Evolutionary conservation across 192 early-diverging fungal species (phyloP), one percentile per base, ranked within the genome.

Genomic region (Globomyces pollinis-pini): DNA sequence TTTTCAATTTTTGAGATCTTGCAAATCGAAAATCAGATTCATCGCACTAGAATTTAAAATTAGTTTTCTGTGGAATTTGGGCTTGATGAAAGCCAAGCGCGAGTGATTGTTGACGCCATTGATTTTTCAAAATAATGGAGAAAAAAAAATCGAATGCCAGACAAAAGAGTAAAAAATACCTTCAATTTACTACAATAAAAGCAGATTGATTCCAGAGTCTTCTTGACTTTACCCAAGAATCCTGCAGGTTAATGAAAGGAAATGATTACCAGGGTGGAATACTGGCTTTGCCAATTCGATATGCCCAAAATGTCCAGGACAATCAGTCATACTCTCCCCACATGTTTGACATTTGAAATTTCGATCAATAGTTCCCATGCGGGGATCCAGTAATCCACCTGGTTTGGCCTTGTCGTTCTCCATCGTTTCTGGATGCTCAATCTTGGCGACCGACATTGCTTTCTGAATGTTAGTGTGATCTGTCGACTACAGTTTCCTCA

Each of bases 311-410:
- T 99, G 96, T 45, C 96, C 94, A 39, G 91, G 91, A 67, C 96
- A 99, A 63, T 92, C 88, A 15, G 83, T 81, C 91, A 93, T 94
- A 64, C 86, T 88, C 63, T 94, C 91, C 49, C 86, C 86, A 71
- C 96, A 99, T 7, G 96, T 97, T 58, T 88, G 86, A 68, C 96
- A 99, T 73, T 91, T 93, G 80, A 91, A 93, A 66, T 93, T 93
- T 57, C 91, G 86, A 69, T 99, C 93, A 60, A 95, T 91, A 13
- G 96, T 97, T 30, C 96, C 96, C 88, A 99, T 86, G 29, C 93
- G 81, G 39, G 91, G 84, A 69, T 99, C 96, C 26, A 93, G 68
- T 35, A 97, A 72, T 50, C 96, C 96, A 23, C 89, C 88, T 13
- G 74, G 70, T 74, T 90, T 91, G 50, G 91, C 90, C 54, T 86